Percentiles rank a stretch among this genome's conserved stretches.
phyloP scores from a whole-genome alignment of 2,329 filamentous ascomycete species.

The Stromatinia cepivora region DNA sequence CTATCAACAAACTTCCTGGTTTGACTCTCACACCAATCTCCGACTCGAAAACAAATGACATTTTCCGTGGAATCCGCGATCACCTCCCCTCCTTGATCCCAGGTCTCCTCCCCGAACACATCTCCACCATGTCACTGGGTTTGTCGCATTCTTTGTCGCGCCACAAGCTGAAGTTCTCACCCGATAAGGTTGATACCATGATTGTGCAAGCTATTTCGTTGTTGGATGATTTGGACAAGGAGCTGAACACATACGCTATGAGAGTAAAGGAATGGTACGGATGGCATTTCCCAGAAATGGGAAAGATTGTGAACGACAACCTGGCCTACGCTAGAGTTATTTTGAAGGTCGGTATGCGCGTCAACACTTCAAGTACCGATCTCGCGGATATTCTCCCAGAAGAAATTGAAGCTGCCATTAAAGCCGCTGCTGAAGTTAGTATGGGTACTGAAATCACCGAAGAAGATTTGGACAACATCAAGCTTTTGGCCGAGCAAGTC shows the following conservation, averaged over 20 bases:
- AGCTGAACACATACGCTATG: conserved; percentile 98
- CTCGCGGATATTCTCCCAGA: conserved; percentile 91
- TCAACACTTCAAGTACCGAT: conserved; percentile 73
- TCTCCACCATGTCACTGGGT: conserved; percentile 93
- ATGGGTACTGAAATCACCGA: conserved; percentile 98
- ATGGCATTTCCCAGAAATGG: conserved; percentile 99
- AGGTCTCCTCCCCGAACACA: conserved; percentile 78
- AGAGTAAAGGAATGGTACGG: conserved; percentile 99
- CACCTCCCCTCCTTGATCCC: conserved; percentile 89
- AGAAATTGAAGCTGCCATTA: conserved; percentile 88
- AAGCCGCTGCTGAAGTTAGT: conserved; percentile 91
- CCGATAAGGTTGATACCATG: conserved; percentile 99
- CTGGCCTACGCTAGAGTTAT: conserved; percentile 89
- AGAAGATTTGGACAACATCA: conserved; percentile 91
- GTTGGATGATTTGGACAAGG: conserved; percentile 96
- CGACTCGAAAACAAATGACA: conserved; percentile 78
- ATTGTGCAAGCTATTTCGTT: conserved; percentile 95
- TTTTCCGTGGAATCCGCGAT: conserved; percentile 92
- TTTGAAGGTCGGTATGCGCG: conserved; percentile 83
- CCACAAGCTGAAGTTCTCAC: conserved; percentile 98
- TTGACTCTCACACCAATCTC: conserved; percentile 82
- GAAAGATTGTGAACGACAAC: conserved; percentile 96
- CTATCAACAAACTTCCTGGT: conserved; percentile 88
- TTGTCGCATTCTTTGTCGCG: conserved; percentile 94
- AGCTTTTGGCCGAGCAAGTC: conserved; percentile 88